A percentile compares a stretch with the other conserved stretches of the same genome.
Evolutionary conservation across 2,329 filamentous ascomycete species (phyloP).

Genomic region (Elsinoe necatrix): DNA sequence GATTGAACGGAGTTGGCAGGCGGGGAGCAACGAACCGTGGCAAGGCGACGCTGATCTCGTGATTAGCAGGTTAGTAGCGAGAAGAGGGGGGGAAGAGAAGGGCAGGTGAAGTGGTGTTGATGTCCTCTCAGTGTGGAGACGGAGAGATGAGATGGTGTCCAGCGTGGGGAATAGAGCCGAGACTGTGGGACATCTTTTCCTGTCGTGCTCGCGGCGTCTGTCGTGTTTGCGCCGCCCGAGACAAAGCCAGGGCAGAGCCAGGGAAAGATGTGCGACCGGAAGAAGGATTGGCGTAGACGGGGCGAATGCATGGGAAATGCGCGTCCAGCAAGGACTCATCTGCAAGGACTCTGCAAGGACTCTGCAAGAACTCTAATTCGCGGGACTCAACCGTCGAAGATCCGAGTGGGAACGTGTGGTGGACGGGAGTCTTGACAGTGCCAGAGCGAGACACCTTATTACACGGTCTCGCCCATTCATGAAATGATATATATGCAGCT

Average conservation of each 20-base stretch:
- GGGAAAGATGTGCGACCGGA: conserved; percentile 3
- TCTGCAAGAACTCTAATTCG: not conserved
- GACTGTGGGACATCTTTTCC: not conserved
- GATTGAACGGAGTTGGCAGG: not conserved
- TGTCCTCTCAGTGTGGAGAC: not conserved
- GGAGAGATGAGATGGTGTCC: not conserved
- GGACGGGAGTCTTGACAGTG: not conserved
- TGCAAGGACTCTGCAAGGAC: no score
- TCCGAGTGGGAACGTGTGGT: not conserved
- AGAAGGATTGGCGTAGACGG: not conserved
- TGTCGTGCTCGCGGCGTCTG: not conserved
- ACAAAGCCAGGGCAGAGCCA: not conserved
- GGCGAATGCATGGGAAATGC: not conserved
- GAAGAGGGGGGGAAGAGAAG: not conserved
- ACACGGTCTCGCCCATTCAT: not conserved
- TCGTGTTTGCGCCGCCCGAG: conserved; percentile 11
- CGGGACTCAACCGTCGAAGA: not conserved
- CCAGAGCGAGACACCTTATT: not conserved
- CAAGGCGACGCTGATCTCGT: not conserved
- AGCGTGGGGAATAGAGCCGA: not conserved
- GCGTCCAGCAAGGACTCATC: not conserved
- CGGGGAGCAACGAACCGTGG: not conserved
- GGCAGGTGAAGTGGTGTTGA: not conserved
- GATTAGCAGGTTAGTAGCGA: not conserved
- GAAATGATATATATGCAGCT: conserved; percentile 7